Percentiles rank a stretch among this genome's conserved stretches.
These are phyloP conservation scores for Gaertneriomyces semiglobifer DNA, from an alignment of 192 early-diverging fungal species.

Conservation along the genomic window DNA sequence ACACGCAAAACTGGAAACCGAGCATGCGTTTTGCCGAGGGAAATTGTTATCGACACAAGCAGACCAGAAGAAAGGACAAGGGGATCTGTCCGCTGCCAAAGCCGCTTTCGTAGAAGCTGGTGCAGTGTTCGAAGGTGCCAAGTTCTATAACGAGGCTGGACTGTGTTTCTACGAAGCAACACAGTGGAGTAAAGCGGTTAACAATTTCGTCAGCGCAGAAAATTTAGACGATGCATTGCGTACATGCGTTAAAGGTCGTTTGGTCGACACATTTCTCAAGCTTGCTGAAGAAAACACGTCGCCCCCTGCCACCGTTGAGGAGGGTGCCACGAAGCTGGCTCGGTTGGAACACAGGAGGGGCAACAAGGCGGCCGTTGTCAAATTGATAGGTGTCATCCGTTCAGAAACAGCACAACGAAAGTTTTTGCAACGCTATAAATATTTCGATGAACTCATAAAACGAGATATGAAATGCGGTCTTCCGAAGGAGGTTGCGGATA, in stretches of 20 bases:
- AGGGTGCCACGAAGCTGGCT: neutral
- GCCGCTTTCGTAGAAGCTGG: neutral
- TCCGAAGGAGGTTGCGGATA: neutral
- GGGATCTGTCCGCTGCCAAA: neutral
- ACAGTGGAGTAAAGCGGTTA: neutral
- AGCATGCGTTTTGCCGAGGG: neutral
- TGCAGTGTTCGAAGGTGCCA: neutral
- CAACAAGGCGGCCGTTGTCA: neutral
- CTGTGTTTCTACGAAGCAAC: neutral
- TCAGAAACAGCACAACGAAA: neutral
- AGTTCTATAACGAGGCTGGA: neutral
- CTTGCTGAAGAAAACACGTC: neutral
- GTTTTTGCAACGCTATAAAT: neutral
- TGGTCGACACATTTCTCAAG: neutral
- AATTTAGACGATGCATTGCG: neutral
- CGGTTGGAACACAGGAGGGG: neutral
- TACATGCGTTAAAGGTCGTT: neutral
- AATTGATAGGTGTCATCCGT: neutral
- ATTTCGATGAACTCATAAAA: neutral
- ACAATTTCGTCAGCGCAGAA: neutral
- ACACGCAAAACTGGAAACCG: neutral
- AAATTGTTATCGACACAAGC: neutral
- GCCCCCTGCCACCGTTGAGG: neutral
- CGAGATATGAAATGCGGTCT: neutral
- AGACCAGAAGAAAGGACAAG: neutral